phyloP scores from a whole-genome alignment of 331 rosid genomes.

The Rosa hybrid region DNA sequence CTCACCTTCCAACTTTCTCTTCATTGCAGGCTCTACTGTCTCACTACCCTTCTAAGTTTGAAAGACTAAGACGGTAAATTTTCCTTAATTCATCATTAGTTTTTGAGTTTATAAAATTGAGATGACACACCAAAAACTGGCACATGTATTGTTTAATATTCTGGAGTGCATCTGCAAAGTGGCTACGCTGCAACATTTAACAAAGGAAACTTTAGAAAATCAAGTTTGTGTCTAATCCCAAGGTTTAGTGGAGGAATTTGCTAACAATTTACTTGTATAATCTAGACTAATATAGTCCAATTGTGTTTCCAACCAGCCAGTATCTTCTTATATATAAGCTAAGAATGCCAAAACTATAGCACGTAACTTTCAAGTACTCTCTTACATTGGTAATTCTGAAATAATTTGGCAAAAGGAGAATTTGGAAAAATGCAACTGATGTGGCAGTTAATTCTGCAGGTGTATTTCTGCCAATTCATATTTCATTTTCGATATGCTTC shows the following conservation, averaged over 20 bases:
- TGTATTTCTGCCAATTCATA: conserved; percentile 75
- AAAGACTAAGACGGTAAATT: conserved; percentile 66
- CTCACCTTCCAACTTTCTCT: background rate
- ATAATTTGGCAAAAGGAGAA: background rate
- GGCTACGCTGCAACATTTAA: background rate
- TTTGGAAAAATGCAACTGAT: conserved; percentile 26
- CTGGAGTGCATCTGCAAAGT: background rate
- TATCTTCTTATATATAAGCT: background rate
- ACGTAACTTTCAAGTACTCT: background rate
- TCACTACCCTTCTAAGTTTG: conserved; percentile 65
- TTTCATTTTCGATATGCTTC: conserved; percentile 90
- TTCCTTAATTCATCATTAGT: background rate
- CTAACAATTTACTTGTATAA: background rate
- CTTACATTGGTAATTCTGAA: background rate
- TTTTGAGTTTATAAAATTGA: background rate
- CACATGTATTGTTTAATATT: background rate
- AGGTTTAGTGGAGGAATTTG: background rate
- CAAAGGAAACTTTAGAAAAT: background rate
- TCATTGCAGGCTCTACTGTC: conserved; percentile 73
- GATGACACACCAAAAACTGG: background rate
- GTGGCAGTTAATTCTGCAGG: conserved; percentile 51
- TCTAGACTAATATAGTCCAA: background rate
- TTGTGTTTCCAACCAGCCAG: background rate
- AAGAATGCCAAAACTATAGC: background rate
- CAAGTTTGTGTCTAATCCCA: background rate